These are phyloP conservation scores for Fusarium dlaminii DNA, from an alignment of 2,329 filamentous ascomycete species.

Conservation along the genomic window DNA sequence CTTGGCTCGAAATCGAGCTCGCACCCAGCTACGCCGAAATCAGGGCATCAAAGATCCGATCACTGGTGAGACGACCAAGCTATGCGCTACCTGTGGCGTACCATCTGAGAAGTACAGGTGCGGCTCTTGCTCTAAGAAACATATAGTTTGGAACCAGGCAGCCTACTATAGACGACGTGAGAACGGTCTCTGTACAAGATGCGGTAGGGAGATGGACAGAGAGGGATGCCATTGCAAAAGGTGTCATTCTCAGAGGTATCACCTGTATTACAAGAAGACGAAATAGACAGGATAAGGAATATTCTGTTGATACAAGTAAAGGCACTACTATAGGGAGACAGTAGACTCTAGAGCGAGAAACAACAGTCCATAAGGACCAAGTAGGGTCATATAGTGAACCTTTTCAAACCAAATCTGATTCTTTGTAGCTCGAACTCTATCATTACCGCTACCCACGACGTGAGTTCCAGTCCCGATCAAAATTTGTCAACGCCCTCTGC, in stretches of 20 bases:
- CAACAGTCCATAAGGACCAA: background rate
- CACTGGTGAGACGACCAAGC: background rate
- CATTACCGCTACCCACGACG: background rate
- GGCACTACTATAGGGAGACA: background rate
- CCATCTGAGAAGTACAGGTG: background rate
- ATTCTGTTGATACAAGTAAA: rapidly evolving
- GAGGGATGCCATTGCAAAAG: background rate
- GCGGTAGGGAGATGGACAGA: background rate
- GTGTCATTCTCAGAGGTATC: background rate
- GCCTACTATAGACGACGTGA: background rate
- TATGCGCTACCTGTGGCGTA: background rate
- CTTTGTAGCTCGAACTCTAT: rapidly evolving
- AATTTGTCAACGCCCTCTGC: background rate
- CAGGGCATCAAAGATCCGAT: background rate
- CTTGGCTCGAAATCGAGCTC: background rate
- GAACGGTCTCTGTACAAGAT: background rate
- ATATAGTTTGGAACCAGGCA: rapidly evolving
- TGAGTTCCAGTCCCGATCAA: background rate
- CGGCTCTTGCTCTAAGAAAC: background rate
- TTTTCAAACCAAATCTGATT: rapidly evolving
- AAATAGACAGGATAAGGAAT: too few relatives aligned
- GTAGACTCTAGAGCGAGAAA: background rate
- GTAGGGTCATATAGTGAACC: background rate
- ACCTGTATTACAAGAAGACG: background rate
- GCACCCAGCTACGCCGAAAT: background rate